Evolutionary conservation across 345 rosid species (phyloP).

Genomic region (Geranium brycei): DNA sequence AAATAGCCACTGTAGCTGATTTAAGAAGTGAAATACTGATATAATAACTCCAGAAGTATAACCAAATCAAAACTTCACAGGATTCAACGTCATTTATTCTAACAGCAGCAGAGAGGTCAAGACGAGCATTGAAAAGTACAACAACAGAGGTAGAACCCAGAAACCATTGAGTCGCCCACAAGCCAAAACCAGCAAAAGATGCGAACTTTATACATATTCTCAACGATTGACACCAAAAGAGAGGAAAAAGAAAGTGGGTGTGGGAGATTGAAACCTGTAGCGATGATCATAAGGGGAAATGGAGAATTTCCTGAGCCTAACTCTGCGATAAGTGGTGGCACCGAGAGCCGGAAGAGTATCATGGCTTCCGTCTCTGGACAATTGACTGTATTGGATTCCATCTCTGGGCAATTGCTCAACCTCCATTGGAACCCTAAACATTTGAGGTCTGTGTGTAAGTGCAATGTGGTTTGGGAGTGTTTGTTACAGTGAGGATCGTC

Average conservation of each 20-base stretch:
- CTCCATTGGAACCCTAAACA: slow-evolving; percentile 30
- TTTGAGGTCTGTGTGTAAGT: too few relatives aligned
- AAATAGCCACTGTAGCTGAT: too few relatives aligned
- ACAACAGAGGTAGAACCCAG: not conserved
- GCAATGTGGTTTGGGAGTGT: not conserved
- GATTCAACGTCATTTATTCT: too few relatives aligned
- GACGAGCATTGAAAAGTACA: not conserved
- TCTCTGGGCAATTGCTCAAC: slow-evolving; percentile 62
- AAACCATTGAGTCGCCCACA: too few relatives aligned
- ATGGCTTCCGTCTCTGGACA: slow-evolving; percentile 68
- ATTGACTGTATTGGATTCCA: slow-evolving; percentile 70
- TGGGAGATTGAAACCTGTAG: slow-evolving; percentile 37
- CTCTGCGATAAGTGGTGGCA: slow-evolving; percentile 64
- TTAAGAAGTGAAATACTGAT: too few relatives aligned
- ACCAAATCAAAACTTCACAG: too few relatives aligned
- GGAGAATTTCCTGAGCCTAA: slow-evolving; percentile 47
- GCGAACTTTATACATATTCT: too few relatives aligned
- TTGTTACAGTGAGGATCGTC: too few relatives aligned
- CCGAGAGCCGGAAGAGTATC: slow-evolving; percentile 85
- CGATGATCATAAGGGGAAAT: slow-evolving; percentile 73
- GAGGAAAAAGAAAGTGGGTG: too few relatives aligned
- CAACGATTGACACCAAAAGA: not conserved
- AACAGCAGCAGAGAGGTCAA: not conserved
- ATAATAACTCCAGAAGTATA: too few relatives aligned
- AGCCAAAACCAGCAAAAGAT: not conserved